Base-by-base conservation (phyloP, 495 filamentous ascomycete species). In the Xylaria castorea region DNA sequence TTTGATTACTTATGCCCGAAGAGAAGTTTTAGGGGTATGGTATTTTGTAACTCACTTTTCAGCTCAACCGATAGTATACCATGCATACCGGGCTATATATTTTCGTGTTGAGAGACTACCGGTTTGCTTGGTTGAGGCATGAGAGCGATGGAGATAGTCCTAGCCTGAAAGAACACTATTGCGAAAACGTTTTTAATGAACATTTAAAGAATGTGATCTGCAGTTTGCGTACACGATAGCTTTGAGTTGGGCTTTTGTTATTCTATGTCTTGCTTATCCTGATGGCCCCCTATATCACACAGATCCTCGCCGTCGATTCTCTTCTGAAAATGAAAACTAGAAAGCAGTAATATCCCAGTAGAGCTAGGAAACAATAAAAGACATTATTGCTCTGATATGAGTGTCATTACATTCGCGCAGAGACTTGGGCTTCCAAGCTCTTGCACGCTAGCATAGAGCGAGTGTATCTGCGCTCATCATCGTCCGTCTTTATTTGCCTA, bases 61-160 rank as follows among this genome's bases (percentile, higher is more conserved):
- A 44, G 22, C 60, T 44, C 36, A 20, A 9, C 14, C n/a, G 66
- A 36, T 57, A 81, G 53, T 5, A 51, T 32, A 1, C 80, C 80
- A 14, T 1, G 11, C 22, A 27, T 30, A 3, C 51, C 25, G 27
- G 11, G 9, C 12, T 55, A 27, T 3, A 55, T 25, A 12, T 9
- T 50, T 20, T 50, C n/a, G 46, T 2, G n/a, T 9, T 11, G 5
- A 11, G 48, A 11, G 48, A 11, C n/a, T 51, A 25, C 8, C 20
- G 20, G 6, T 22, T 22, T 22, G 7, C 22, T 20, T 20, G 20
- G 53, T 57, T 12, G 16, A 18, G 44, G 44, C 16, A 18, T 20
- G 6, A 32, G 53, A 16, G 3, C 25, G 25, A 30, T 55, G 51
- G 12, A 8, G 22, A 55, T 30, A 20, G 25, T 5, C 48, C 5